Conservation (phyloP, 2,329 filamentous ascomycete species). For the Diaporthe citri region DNA sequence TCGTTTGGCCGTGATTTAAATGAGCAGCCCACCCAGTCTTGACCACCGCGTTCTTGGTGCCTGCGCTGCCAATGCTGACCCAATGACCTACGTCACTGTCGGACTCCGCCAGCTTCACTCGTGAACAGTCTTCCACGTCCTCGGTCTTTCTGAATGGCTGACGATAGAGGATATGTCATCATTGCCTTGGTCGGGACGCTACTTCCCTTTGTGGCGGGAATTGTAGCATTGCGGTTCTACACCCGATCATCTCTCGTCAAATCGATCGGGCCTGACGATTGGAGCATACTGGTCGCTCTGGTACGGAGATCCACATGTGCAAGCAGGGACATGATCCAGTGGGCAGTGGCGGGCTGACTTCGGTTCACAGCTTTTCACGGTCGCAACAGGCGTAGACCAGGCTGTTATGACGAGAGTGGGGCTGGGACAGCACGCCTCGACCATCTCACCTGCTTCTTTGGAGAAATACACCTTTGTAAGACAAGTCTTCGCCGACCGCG, state of each 20-base stretch:
- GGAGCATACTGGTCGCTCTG: conserved; percentile 52
- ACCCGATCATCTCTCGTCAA: conserved; percentile 46
- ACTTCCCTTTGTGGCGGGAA: conserved; percentile 44
- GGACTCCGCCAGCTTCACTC: neutral
- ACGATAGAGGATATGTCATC: conserved; percentile 43
- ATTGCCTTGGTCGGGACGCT: conserved; percentile 44
- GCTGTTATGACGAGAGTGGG: conserved; percentile 40
- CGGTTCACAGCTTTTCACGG: conserved; percentile 4
- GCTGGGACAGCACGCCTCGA: conserved; percentile 41
- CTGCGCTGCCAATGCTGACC: neutral
- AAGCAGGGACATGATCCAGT: no score
- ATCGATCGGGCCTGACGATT: conserved; percentile 49
- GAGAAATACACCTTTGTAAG: conserved; percentile 29
- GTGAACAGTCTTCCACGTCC: neutral
- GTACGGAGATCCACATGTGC: conserved; percentile 45
- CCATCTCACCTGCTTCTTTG: conserved; percentile 25
- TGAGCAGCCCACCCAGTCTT: neutral
- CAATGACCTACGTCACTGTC: neutral
- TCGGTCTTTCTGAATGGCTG: conserved; percentile 16
- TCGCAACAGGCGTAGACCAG: conserved; percentile 37
- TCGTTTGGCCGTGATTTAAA: conserved; percentile 6
- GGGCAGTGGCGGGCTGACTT: neutral
- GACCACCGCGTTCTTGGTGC: no score
- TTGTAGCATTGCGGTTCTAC: conserved; percentile 48
- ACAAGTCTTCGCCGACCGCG: neutral